Evolutionary conservation across 179 eudicot genomes (phyloP), one percentile per base, ranked within the genome.

Genomic region (Actinidia arguta): DNA sequence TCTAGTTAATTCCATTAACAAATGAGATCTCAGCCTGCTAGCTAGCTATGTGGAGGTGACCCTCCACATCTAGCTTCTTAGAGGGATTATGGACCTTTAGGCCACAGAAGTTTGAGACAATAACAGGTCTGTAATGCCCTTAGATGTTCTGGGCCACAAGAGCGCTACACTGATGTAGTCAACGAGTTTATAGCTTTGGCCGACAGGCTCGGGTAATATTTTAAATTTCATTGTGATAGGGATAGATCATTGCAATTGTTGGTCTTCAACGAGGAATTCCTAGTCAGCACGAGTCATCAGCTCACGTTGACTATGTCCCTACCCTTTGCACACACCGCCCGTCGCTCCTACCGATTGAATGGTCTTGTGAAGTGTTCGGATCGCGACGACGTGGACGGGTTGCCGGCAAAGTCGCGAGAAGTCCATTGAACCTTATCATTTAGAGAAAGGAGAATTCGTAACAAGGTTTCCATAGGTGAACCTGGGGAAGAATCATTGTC

Each of bases 1-100:
- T 90, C 91, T 90, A 82, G 87, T 87, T 90, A 90, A 90, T 88
- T 91, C 85, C 73, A 84, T 85, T 86, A 88, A 89, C 82, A 89
- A 91, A 88, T 82, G 85, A 91, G 91, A 91, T 88, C 90, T 88
- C 89, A 85, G 73, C 91, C 90, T 88, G 83, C 67, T 78, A 83
- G 71, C 73, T 83, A 83, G 82, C 82, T 83, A 78, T 79, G 73
- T 78, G 78, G 85, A 83, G 85, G 85, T 56, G 44, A 70, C 80
- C 80, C 78, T 85, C 81, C 75, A 76, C 62, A 80, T 62, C 88
- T 79, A 87, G 82, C 84, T 87, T 87, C 84, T 87, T 87, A 82
- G 82, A 87, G 87, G 84, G 82, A 85, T 85, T 85, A 84, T 87
- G 89, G 89, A 85, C 82, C 71, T 85, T 76, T 31, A 87, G 81